Conservation (phyloP, 495 filamentous ascomycete species). For the Penicillium cinerascens region DNA sequence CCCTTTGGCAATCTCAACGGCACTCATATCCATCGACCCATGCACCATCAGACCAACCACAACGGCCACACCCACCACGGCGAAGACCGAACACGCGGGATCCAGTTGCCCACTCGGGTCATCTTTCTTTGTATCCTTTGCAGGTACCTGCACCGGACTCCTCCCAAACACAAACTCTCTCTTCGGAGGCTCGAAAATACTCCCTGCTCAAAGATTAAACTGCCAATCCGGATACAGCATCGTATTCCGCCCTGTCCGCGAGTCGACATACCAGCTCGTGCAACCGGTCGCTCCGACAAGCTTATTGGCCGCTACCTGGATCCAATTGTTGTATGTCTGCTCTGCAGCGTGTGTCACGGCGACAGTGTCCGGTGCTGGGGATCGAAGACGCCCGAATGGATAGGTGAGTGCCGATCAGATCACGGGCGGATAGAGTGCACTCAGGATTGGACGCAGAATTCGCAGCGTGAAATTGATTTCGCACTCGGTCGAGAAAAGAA, state of each 20-base stretch:
- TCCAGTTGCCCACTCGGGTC: background rate
- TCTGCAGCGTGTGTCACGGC: slow-evolving; percentile 17
- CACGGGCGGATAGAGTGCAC: background rate
- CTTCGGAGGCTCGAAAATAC: slow-evolving; percentile 4
- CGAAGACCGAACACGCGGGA: background rate
- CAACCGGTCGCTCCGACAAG: slow-evolving; percentile 21
- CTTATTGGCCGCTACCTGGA: slow-evolving; percentile 9
- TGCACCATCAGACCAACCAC: background rate
- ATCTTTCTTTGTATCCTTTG: background rate
- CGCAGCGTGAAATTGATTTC: slow-evolving; percentile 45
- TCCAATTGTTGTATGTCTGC: slow-evolving; percentile 9
- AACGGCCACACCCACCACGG: background rate
- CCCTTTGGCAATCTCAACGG: background rate
- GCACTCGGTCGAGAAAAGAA: slow-evolving; percentile 49
- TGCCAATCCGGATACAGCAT: slow-evolving; percentile 24
- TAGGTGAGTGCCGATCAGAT: slow-evolving; percentile 2
- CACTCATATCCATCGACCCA: background rate
- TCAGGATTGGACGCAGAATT: slow-evolving; percentile 1
- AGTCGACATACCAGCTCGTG: slow-evolving; percentile 20
- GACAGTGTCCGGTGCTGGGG: slow-evolving; percentile 12
- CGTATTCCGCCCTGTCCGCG: slow-evolving; percentile 15
- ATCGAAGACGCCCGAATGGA: background rate
- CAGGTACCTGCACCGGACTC: background rate
- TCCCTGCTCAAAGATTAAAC: slow-evolving; percentile 12
- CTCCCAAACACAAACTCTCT: background rate